Percentiles rank a stretch among this genome's conserved stretches.
Evolutionary conservation across 495 filamentous ascomycete genomes (phyloP).

Genomic region (Neurospora africana): DNA sequence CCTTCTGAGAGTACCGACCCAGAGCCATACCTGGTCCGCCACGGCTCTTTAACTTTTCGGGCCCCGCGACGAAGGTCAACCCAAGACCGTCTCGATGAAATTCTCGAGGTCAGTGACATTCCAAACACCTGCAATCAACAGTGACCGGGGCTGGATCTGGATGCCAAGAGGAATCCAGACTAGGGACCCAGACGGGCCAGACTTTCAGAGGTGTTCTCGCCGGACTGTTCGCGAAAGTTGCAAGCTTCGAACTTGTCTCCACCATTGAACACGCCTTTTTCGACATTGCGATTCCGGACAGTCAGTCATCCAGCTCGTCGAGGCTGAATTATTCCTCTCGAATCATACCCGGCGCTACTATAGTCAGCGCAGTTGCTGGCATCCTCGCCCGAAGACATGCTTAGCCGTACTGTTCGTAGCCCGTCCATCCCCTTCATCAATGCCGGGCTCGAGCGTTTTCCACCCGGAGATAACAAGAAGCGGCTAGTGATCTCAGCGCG

Average conservation of each 20-base stretch:
- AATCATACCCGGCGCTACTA: not conserved
- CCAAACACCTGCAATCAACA: not conserved
- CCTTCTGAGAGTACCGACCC: not conserved
- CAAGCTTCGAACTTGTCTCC: not conserved
- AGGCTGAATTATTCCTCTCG: not conserved
- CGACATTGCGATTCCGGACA: not conserved
- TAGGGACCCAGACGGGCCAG: not conserved
- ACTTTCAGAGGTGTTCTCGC: not conserved
- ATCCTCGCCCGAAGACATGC: conserved; percentile 14
- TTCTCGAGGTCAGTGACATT: conserved; percentile 33
- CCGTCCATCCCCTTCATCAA: not conserved
- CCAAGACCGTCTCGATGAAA: conserved; percentile 30
- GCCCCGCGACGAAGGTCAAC: conserved; percentile 20
- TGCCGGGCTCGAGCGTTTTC: not conserved
- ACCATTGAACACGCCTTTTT: not conserved
- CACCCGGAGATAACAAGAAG: not conserved
- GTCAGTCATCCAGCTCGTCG: not conserved
- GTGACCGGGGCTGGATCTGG: not conserved
- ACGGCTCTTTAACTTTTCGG: conserved; percentile 3
- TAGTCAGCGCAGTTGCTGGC: conserved; percentile 10
- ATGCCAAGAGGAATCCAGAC: not conserved
- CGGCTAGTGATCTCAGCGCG: not conserved
- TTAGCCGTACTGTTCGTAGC: conserved; percentile 15
- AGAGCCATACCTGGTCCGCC: not conserved
- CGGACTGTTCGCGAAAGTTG: not conserved